Percentiles rank a stretch among this genome's conserved stretches.
Conservation (phyloP, 768 basidiomycete species). For the Boletus huronensis region DNA sequence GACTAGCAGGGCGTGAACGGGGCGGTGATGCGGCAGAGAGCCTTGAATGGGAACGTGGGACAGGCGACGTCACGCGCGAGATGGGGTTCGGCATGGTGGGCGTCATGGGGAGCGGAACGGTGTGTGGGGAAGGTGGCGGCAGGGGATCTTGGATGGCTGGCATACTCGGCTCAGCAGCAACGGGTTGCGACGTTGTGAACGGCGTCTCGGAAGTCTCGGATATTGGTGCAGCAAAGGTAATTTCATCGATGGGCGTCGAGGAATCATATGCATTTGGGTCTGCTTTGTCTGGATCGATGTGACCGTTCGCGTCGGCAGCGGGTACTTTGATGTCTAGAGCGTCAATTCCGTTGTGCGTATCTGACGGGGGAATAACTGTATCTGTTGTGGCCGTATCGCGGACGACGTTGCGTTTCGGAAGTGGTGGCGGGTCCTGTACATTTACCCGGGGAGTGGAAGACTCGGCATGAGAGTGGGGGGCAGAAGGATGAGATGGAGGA, state of each 20-base stretch:
- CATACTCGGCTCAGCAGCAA: conserved; percentile 8
- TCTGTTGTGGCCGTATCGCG: conserved; percentile 25
- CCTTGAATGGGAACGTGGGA: conserved; percentile 35
- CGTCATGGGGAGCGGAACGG: conserved; percentile 23
- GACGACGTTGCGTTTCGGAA: conserved; percentile 48
- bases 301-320: not conserved
- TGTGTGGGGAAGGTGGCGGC: conserved; percentile 19
- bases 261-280: conserved; percentile 11
- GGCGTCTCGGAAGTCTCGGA: conserved; percentile 1
- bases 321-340: conserved; percentile 3
- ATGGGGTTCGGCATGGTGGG: conserved; percentile 28
- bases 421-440: conserved; percentile 39
- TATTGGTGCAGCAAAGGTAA: conserved; percentile 17
- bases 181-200: not conserved
- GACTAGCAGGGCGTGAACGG: conserved; percentile 29
- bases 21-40: conserved; percentile 27
- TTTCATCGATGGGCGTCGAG: conserved; percentile 22
- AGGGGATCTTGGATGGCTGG: conserved; percentile 2
- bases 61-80: conserved; percentile 15
- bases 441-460: conserved; percentile 9
- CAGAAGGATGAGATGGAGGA: conserved; percentile 27
- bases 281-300: conserved; percentile 7
- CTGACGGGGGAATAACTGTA: not conserved
- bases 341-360: not conserved
- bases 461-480: conserved; percentile 19